Base-by-base conservation (phyloP, 140 eudicot genomes). In the Cichorium intybus region DNA sequence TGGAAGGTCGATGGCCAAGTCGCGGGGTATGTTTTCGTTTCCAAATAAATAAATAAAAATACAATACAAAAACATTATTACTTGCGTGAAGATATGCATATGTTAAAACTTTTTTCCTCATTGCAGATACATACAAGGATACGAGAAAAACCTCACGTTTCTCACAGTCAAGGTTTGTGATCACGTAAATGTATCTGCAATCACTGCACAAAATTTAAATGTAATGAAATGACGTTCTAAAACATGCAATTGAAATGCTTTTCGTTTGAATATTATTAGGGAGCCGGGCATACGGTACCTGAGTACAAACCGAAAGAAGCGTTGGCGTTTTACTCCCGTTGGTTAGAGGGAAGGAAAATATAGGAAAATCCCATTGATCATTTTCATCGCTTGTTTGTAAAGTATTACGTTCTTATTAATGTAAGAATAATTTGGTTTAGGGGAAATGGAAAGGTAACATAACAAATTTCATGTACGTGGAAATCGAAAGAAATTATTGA, bases 251-350 rank as follows among this genome's bases (percentile, higher is more conserved):
- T n/a, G n/a, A 53, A 31, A 24, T 15, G 10, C 28, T 24, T n/a
- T 43, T 56, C 6, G 16, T 47, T 8, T 27, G 18, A 62, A 6
- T n/a, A 3, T 48, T 21, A 17, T 4, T 39, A 73, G 78, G 78
- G 72, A 54, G 55, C 78, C 2, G 78, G 78, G 52, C 99, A 92
- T 60, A 85, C 96, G 0, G 96, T 92, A 12, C 95, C 96, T 1
- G 96, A 92, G 80, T 92, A 92, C 77, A 92, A 92, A 71, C 99
- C 99, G 4, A 75, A 60, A 7, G 96, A 92, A 71, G 89, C 96
- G 8, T 74, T 92, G 77, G 86, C 84, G 6, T 83, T 92, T 48
- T 92, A 88, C 45, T 79, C 72, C 5, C 87, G 90, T 24, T 92
- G 93, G 93, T 77, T 92, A 66, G 86, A 77, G 49, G 99, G 90